phyloP scores from a whole-genome alignment of 257 asterid genomes.

The Echium plantagineum region DNA sequence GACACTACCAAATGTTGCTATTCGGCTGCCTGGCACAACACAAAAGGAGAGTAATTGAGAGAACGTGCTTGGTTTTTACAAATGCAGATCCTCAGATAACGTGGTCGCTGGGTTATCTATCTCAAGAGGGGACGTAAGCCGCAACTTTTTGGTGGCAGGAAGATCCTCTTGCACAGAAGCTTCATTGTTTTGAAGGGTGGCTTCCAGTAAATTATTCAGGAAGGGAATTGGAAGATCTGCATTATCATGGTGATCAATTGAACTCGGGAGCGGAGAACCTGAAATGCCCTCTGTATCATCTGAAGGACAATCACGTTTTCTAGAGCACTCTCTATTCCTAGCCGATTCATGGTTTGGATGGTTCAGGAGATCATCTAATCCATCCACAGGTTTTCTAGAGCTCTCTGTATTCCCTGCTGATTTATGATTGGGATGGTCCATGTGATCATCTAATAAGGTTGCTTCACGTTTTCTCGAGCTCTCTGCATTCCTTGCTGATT shows the following conservation, averaged over 20 bases:
- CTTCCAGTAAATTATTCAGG: conserved; percentile 14
- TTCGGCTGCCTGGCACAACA: not conserved
- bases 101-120: conserved; percentile 15
- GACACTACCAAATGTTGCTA: not conserved
- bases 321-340: conserved; percentile 14
- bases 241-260: conserved; percentile 7
- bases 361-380: conserved; percentile 13
- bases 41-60: not conserved
- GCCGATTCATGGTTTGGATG: conserved; percentile 10
- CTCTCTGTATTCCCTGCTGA: not conserved
- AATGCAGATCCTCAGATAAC: conserved; percentile 29
- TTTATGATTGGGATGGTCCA: not conserved
- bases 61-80: conserved; percentile 10
- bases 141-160: conserved; percentile 47
- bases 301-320: conserved; percentile 11
- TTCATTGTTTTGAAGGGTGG: conserved; percentile 10
- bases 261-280: conserved; percentile 6
- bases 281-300: conserved; percentile 19
- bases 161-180: conserved; percentile 10
- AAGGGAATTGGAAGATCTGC: conserved; percentile 8
- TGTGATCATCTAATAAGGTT: conserved; percentile 4
- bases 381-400: not conserved
- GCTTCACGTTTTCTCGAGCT: conserved; percentile 4
- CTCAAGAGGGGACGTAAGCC: conserved; percentile 21
- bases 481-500: conserved; percentile 2